A percentile compares a stretch with the other conserved stretches of the same genome.
Conservation (phyloP, 164 flowering plant genomes). For the Kalanchoe fedtschenkoi region DNA sequence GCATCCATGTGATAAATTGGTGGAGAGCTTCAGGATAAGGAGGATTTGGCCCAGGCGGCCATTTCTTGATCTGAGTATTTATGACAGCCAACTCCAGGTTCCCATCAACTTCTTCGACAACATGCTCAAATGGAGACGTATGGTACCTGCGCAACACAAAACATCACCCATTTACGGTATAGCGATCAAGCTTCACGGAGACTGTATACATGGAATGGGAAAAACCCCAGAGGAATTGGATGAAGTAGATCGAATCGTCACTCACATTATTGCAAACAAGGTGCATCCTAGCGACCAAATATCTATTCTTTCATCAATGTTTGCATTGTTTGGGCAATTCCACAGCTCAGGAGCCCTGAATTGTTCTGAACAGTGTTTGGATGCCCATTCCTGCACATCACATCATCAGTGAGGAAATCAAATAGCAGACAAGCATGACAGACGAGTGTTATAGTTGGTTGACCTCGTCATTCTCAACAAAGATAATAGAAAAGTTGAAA, state of each 20-base stretch:
- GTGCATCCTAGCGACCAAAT: conserved; percentile 98
- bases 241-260: not conserved
- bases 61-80: conserved; percentile 68
- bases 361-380: conserved; percentile 95
- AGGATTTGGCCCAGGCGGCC: conserved; percentile 85
- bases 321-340: conserved; percentile 92
- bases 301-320: conserved; percentile 93
- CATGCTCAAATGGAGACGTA: conserved; percentile 85
- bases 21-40: conserved; percentile 82
- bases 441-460: not conserved
- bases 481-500: not conserved
- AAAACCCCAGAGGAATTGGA: too few species aligned
- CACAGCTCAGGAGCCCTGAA: conserved; percentile 93
- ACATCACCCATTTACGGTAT: not conserved
- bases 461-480: not conserved
- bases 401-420: not conserved
- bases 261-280: conserved; percentile 88
- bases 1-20: conserved; percentile 93
- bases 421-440: too few species aligned
- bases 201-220: too few species aligned
- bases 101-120: conserved; percentile 83
- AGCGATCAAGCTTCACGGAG: too few species aligned
- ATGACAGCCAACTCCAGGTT: conserved; percentile 78
- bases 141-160: conserved; percentile 52
- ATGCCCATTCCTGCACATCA: conserved; percentile 86